phyloP scores from a whole-genome alignment of 2,329 filamentous ascomycete genomes.

The Fusarium newnesense region DNA sequence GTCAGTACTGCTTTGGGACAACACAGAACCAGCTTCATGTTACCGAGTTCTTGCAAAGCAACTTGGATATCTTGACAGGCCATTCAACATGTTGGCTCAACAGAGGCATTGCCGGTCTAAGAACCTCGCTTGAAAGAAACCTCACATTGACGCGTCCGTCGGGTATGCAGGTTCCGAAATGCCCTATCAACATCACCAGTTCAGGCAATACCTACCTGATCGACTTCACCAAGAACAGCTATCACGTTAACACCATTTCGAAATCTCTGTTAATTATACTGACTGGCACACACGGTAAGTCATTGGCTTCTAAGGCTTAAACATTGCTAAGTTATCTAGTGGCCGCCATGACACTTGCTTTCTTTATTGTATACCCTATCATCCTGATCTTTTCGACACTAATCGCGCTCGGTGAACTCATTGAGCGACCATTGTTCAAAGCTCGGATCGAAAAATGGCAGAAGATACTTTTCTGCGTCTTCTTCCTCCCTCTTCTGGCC shows the following conservation, averaged over 20 bases:
- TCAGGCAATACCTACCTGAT: not conserved
- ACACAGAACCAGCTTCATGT: not conserved
- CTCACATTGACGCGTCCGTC: not conserved
- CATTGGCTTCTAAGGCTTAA: fast-evolving
- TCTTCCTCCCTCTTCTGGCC: not conserved
- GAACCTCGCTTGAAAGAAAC: not conserved
- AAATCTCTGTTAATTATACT: not conserved
- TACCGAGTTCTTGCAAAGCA: not conserved
- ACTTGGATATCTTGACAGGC: not conserved
- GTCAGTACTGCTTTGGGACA: not conserved
- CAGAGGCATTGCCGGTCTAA: not conserved
- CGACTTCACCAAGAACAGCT: not conserved
- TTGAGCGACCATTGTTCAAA: not conserved
- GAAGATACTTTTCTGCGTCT: not conserved
- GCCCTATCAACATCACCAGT: not conserved
- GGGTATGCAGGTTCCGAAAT: not conserved
- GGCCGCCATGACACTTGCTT: not conserved
- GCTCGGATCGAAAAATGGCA: not conserved
- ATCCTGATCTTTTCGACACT: not conserved
- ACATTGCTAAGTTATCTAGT: not conserved
- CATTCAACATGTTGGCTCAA: not conserved
- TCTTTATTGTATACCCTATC: not conserved
- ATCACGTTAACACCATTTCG: not conserved
- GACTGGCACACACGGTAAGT: not conserved
- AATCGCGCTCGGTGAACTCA: not conserved